Base-by-base conservation (phyloP, 2,329 filamentous ascomycete species). In the Xylogone sp. region DNA sequence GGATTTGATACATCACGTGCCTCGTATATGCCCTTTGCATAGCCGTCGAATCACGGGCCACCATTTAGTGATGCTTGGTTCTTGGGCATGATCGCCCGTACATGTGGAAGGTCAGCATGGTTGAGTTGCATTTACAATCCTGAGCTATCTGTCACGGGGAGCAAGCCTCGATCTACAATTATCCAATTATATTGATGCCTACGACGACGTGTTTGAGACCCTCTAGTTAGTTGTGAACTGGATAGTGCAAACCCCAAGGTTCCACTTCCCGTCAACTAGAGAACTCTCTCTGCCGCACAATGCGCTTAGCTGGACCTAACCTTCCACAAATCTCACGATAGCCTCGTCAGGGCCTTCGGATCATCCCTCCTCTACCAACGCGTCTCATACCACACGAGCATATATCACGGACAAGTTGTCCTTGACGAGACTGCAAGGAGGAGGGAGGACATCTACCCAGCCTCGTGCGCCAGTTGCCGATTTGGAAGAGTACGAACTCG, bases 401-500 rank as follows among this genome's bases (percentile, higher is more conserved):
- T 19, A 27, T 27, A 51, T 46, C 16, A 56, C 51, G 39, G 53
- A 60, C 21, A 43, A 46, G 18, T 43, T 20, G 42, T 21, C 43
- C n/a, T 54, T 54, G 22, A 54, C 45, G 50, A 62, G 58, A 53
- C 56, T 56, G 56, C 34, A 13, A 39, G 54, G 52, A 44, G 51
- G 53, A 59, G 59, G 59, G 59, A 58, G 59, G 56, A 56, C 44
- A 10, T 43, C 42, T 24, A 44, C 45, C 49, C 48, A 46, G 46
- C 47, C 47, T 21, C 48, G 43, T 43, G 20, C 48, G 46, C 51
- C 53, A 47, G 42, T 45, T 7, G 44, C 45, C 46, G 53, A 57
- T 44, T 49, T 54, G 52, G 63, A 66, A 55, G 55, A 61, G 27
- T 63, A 58, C 56, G 65, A 67, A 50, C 62, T 67, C 44, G 46